Evolutionary conservation across 2,329 filamentous ascomycete species (phyloP).

Genomic region (Clarireedia homoeocarpa): DNA sequence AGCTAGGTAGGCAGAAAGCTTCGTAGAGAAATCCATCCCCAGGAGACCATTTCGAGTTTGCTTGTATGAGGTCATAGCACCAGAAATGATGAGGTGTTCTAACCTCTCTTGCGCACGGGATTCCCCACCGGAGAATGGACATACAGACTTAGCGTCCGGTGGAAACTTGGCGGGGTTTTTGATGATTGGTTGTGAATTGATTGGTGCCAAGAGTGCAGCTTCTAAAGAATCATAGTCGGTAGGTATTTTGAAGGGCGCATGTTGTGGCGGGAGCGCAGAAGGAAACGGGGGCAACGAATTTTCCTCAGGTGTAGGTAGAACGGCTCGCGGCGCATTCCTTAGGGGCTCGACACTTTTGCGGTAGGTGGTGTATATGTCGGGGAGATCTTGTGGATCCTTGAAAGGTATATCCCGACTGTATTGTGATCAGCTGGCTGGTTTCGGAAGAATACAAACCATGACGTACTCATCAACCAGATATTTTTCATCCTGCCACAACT

Average conservation of each 20-base stretch:
- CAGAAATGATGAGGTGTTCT: constrained; percentile 50
- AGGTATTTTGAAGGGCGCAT: constrained; percentile 56
- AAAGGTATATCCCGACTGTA: constrained; percentile 59
- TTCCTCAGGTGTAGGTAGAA: constrained; percentile 44
- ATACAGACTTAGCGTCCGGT: constrained; percentile 45
- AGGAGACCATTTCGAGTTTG: constrained; percentile 64
- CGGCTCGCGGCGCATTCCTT: constrained; percentile 51
- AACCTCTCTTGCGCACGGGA: constrained; percentile 50
- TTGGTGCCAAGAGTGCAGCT: constrained; percentile 47
- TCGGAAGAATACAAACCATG: neutral
- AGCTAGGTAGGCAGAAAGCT: constrained; percentile 65
- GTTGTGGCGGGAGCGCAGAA: constrained; percentile 47
- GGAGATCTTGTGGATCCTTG: constrained; percentile 48
- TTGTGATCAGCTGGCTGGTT: neutral
- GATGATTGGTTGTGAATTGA: constrained; percentile 42
- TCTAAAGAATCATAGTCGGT: constrained; percentile 44
- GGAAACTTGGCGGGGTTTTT: constrained; percentile 46
- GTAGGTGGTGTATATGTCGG: constrained; percentile 69
- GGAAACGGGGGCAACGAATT: constrained; percentile 50
- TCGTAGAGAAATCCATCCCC: constrained; percentile 65
- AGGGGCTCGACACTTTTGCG: constrained; percentile 67
- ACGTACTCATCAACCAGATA: constrained; percentile 73
- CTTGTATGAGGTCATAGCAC: constrained; percentile 57
- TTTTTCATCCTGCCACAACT: constrained; percentile 66
- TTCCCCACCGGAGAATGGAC: constrained; percentile 65